These are phyloP conservation scores for Candida sakaeoensis DNA, from an alignment of 805 yeast genomes.

Conservation along the genomic window DNA sequence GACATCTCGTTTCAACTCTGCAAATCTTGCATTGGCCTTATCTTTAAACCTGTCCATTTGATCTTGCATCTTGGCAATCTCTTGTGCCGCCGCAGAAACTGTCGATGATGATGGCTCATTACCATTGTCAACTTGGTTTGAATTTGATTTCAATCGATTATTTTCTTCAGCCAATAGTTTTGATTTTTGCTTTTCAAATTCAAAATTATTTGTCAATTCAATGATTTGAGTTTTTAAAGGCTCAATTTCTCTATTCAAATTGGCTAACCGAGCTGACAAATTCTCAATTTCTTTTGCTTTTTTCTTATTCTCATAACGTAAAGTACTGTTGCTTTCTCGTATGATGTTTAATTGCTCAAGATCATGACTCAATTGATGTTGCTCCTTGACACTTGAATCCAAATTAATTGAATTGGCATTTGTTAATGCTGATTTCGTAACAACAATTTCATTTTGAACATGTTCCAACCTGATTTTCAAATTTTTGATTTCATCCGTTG, in stretches of 20 bases:
- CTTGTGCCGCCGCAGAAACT: conserved; percentile 7
- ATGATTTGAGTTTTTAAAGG: conserved; percentile 43
- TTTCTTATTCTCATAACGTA: conserved; percentile 47
- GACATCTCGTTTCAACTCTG: conserved; percentile 13
- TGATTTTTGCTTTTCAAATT: conserved; percentile 12
- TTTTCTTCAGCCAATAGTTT: conserved; percentile 16
- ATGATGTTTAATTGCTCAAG: conserved; percentile 59
- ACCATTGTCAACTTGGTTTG: conserved; percentile 17
- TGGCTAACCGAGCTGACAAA: conserved; percentile 39
- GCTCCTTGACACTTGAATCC: conserved; percentile 32
- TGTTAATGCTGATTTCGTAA: conserved; percentile 34
- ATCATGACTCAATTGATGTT: conserved; percentile 46
- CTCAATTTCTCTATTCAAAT: conserved; percentile 29
- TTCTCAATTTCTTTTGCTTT: conserved; percentile 20
- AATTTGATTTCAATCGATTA: conserved; percentile 15
- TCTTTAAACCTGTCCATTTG: conserved; percentile 21
- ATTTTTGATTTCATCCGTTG: conserved; percentile 50
- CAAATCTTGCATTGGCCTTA: conserved; percentile 20
- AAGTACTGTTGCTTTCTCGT: conserved; percentile 64
- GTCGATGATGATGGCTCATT: conserved; percentile 10
- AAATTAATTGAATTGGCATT: conserved; percentile 18
- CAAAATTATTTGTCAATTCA: conserved; percentile 22
- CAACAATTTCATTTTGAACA: conserved; percentile 43
- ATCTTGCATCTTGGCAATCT: conserved; percentile 18
- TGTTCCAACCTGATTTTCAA: conserved; percentile 49